Base-by-base conservation (phyloP, 768 basidiomycete species). In the Suillus americanus region DNA sequence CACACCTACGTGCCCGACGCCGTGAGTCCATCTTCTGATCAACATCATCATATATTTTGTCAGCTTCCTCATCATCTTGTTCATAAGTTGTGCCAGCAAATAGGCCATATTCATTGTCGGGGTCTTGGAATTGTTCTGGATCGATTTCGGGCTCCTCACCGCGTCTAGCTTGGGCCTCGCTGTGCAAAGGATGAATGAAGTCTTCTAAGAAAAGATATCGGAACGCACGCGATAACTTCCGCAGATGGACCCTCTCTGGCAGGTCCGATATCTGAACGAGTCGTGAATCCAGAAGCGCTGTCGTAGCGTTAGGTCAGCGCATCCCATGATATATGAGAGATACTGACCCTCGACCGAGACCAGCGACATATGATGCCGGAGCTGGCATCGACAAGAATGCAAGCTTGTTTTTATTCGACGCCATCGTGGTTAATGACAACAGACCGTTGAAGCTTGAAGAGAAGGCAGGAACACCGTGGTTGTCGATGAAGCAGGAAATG, bases 251-350 rank as follows among this genome's bases (percentile, higher is more conserved):
- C 95, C 72, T 97, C 96, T 75, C 97, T 83, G 9, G 97, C 97
- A 41, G 97, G 97, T 73, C 97, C 97, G 65, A 99, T 99, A 88
- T 99, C 97, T 48, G 95, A 97, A 56, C 96, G 91, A 7, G 97
- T 99, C 0, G 97, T 99, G 79, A 98, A 99, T 64, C 95, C 95
- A 54, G 95, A 97, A 59, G 95, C 95, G 79, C 94, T 95, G 67
- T 4, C 8, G 62, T 62, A 64, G 45, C 61, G 50, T 60, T 25
- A 33, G 57, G 70, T 45, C 65, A 37, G 46, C 20, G 41, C n/a
- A 30, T 23, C 20, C 62, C 33, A 43, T 14, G 50, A 41, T 9
- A 18, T 40, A 6, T 7, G 10, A 13, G 54, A 18, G 20, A 61
- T 33, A 79, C 90, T 65, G 70, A 95, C 91, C 95, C 97, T 82